Evolutionary conservation across 139 green algal genomes (phyloP), one percentile per base, ranked within the genome.

Genomic region (Edaphochlamys debaryana): DNA sequence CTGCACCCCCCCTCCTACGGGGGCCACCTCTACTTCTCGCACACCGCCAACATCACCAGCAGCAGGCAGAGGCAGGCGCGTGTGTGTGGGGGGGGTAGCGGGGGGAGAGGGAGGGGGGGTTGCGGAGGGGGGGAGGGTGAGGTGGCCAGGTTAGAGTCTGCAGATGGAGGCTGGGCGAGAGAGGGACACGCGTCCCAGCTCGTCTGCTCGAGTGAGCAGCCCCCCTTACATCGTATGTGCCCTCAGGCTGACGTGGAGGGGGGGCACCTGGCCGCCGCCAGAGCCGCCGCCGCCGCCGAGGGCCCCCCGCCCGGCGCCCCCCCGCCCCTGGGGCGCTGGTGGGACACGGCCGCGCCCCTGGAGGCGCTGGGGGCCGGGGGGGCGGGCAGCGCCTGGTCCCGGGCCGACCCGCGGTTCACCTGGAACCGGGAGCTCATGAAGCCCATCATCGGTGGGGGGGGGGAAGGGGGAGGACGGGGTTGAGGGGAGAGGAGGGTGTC

Each of bases 11-110:
- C 67, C 23, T 30, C n/a, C 23, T 79, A 68, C 36, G 71, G 71
- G 23, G 19, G 34, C 36, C 71, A 79, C 52, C 50, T 79, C 15
- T 79, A 79, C 71, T 79, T 79, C 71, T 50, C 30, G 22, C 71
- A 79, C 71, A 68, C 71, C 22, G 52, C 71, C 50, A 67, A 48
- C 71, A 67, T 79, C 52, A 79, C 71, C 9, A 38, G 22, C 34
- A 36, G 6, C 20, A 25, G 50, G 25, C 71, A 79, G 52, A n/a
- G n/a, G n/a, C n/a, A n/a, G n/a, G n/a, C 34, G 71, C 17, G 40
- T 64, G 71, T 79, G 34, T 2, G 41, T 5, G 5, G 27, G 41
- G 2, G 5, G 37, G 9, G 27, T 23, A 41, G 5, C 67, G 17
- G 13, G 37, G 4, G 1, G 13, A n/a, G 13, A 4, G 15, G 11